A percentile compares a stretch with the other conserved stretches of the same genome.
These are phyloP conservation scores for Pyrenophora seminiperda DNA, from an alignment of 2,329 filamentous ascomycete genomes.

Conservation along the genomic window DNA sequence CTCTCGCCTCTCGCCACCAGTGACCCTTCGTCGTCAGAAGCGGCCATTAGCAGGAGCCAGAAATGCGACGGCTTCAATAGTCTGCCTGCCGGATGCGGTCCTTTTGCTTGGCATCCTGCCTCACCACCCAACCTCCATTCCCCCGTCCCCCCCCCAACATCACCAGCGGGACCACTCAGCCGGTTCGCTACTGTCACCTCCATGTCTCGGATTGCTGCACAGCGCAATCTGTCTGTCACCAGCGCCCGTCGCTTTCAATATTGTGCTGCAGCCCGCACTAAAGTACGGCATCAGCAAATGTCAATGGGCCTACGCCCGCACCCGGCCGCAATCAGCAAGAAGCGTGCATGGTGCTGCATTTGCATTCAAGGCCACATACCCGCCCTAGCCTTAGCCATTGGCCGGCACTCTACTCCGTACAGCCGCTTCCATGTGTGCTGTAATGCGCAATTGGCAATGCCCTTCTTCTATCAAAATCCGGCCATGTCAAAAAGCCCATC, in stretches of 20 bases:
- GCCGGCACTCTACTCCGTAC: background rate
- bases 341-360: background rate
- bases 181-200: background rate
- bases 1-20: conserved; percentile 3
- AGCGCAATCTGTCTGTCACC: background rate
- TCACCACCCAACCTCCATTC: background rate
- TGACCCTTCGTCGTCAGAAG: background rate
- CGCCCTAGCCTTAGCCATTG: background rate
- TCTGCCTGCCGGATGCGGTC: conserved; percentile 4
- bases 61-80: conserved; percentile 11
- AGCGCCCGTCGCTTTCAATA: conserved; percentile 1
- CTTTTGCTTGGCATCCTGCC: background rate
- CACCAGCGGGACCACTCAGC: background rate
- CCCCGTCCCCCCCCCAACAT: background rate
- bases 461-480: background rate
- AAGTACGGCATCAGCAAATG: conserved; percentile 6
- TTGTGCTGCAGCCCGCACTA: conserved; percentile 12
- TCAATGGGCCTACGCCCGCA: conserved; percentile 3
- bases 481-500: background rate
- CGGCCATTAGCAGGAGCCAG: conserved; percentile 6
- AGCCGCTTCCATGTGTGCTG: background rate
- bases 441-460: background rate
- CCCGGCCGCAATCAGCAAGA: conserved; percentile 5
- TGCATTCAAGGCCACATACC: background rate
- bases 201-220: background rate